Evolutionary conservation across 768 basidiomycete genomes (phyloP).

Genomic region (Termitomyces sp.): DNA sequence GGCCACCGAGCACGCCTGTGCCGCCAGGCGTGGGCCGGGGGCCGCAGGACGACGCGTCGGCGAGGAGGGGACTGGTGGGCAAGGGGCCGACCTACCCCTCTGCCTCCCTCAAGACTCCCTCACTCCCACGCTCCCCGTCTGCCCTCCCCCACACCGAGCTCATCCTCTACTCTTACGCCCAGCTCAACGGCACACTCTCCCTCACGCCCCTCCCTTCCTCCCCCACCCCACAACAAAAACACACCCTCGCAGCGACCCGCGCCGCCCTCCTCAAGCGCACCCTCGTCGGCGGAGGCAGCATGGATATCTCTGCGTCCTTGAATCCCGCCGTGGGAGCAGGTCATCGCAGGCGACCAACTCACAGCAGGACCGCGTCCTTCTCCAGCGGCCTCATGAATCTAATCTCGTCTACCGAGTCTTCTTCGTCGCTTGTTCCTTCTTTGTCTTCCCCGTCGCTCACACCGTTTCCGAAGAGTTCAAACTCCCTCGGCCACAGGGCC

Average conservation of each 20-base stretch:
- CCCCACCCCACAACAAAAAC: slow-evolving; percentile 38
- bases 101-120: slow-evolving; percentile 13
- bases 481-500: not conserved
- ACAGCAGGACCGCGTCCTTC: slow-evolving; percentile 46
- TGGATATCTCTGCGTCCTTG: slow-evolving; percentile 63
- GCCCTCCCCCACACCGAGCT: slow-evolving; percentile 35
- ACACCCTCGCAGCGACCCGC: slow-evolving; percentile 41
- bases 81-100: slow-evolving; percentile 29
- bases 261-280: slow-evolving; percentile 41
- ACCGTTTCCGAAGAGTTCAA: not conserved
- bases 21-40: slow-evolving; percentile 11
- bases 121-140: too few species aligned
- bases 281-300: slow-evolving; percentile 67
- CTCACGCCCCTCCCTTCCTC: slow-evolving; percentile 38
- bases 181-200: slow-evolving; percentile 63
- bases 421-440: slow-evolving; percentile 1
- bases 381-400: slow-evolving; percentile 44
- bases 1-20: slow-evolving; percentile 30
- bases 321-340: slow-evolving; percentile 8
- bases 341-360: slow-evolving; percentile 26
- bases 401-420: slow-evolving; percentile 27
- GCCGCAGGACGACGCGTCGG: slow-evolving; percentile 21
- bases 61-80: slow-evolving; percentile 54
- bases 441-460: not conserved
- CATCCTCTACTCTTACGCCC: slow-evolving; percentile 81